phyloP scores from a whole-genome alignment of 2,329 filamentous ascomycete species.

The Scedosporium boydii region DNA sequence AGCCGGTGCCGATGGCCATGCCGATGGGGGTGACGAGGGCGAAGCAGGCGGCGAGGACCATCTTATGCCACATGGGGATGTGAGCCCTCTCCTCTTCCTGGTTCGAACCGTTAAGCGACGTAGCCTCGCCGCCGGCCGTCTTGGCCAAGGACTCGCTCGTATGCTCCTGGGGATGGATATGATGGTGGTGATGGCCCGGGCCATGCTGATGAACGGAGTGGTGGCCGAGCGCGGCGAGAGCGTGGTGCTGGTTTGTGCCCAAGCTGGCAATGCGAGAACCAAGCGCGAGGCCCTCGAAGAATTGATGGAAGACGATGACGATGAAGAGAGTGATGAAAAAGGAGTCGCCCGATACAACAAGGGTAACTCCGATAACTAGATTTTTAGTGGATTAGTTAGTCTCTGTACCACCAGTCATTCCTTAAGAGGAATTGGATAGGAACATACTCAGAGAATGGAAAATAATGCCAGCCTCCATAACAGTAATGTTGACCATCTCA shows the following conservation, averaged over 20 bases:
- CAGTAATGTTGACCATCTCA: conserved; percentile 51
- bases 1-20: conserved; percentile 72
- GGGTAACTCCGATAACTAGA: conserved; percentile 52
- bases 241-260: conserved; percentile 15
- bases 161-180: conserved; percentile 10
- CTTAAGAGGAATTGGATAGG: background rate
- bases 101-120: conserved; percentile 9
- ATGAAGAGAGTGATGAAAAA: conserved; percentile 49
- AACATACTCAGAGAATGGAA: conserved; percentile 61
- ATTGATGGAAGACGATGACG: conserved; percentile 70
- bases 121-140: conserved; percentile 3
- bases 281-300: conserved; percentile 69
- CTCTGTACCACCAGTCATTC: background rate
- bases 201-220: conserved; percentile 14
- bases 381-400: too few species aligned
- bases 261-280: conserved; percentile 60
- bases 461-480: conserved; percentile 64
- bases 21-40: conserved; percentile 65
- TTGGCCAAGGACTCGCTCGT: conserved; percentile 15
- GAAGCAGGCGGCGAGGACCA: conserved; percentile 54
- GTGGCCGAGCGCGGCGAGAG: conserved; percentile 9
- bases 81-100: conserved; percentile 8
- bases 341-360: conserved; percentile 49
- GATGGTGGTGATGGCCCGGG: conserved; percentile 6
- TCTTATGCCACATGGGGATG: conserved; percentile 38